Evolutionary conservation across 106 monocot genomes (phyloP), one percentile per base, ranked within the genome.

Genomic region (Alisma plantagoaquatica): DNA sequence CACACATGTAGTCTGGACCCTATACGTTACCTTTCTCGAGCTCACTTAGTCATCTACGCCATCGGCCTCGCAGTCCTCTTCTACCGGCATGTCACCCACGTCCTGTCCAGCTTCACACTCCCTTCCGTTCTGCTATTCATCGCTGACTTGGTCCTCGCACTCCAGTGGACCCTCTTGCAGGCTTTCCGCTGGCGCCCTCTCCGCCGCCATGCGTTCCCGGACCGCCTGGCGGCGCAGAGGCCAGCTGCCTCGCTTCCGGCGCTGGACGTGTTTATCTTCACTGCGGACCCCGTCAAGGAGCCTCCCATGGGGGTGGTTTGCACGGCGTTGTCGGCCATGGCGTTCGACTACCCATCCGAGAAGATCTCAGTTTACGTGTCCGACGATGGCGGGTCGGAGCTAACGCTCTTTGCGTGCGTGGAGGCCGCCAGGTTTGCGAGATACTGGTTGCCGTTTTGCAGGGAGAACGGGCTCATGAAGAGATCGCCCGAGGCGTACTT

Each of bases 371-470:
- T 77, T 4, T 77, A 77, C n/a, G n/a, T n/a, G n/a, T n/a, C n/a
- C n/a, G n/a, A n/a, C n/a, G n/a, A n/a, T n/a, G n/a, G n/a, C n/a
- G n/a, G n/a, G n/a, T 77, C 76, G 0, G 35, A 46, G 15, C 59
- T 77, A 4, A 77, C 66, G 19, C 67, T 77, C 50, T 71, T 60
- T 48, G 71, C 61, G 26, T 46, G 70, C 5, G 61, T 49, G 71
- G 76, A 77, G 43, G 76, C 71, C 3, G 53, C 76, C 0, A 50
- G 31, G 2, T 71, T 71, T 26, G 71, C 76, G 16, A 77, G 57
- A 44, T 15, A 33, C 10, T 77, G 76, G 76, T 17, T 77, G 32
- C 76, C 76, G 16, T 77, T 56, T 24, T 77, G 76, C 59, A 55
- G 41, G 8, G 59, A 30, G 10, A 51, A 48, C 18, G 41, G 60